Percentiles rank a stretch among this genome's conserved stretches.
These are phyloP conservation scores for Salvia rosmarinus DNA, from an alignment of 257 asterid species.

Conservation along the genomic window DNA sequence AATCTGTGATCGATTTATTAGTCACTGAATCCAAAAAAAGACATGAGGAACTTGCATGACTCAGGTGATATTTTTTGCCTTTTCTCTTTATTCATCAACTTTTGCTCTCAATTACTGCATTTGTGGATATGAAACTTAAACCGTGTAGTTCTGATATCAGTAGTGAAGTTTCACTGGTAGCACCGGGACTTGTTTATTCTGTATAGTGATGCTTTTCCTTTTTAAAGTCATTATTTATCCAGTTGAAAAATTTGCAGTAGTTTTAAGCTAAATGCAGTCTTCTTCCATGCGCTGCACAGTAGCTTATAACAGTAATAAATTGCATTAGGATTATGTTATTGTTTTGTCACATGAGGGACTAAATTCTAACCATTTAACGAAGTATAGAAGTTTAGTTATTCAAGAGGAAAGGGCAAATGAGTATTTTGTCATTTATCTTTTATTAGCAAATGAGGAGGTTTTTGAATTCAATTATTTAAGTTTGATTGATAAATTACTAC, in stretches of 20 bases:
- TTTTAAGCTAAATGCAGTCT: constrained; percentile 1
- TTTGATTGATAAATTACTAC: constrained; percentile 15
- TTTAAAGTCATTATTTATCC: constrained; percentile 19
- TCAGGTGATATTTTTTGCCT: constrained; percentile 50
- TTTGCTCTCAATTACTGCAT: constrained; percentile 11
- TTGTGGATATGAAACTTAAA: constrained; percentile 9
- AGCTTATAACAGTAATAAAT: not conserved
- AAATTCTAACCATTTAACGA: constrained; percentile 1
- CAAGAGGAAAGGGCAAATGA: not conserved
- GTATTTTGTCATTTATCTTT: constrained; percentile 14
- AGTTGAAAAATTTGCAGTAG: not conserved
- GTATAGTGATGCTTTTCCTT: not conserved
- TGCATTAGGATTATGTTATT: not conserved
- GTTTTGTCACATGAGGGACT: constrained; percentile 1
- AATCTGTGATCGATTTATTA: constrained; percentile 52
- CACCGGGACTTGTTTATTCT: not conserved
- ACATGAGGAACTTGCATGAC: constrained; percentile 46
- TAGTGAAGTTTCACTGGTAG: not conserved
- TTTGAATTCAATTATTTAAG: not conserved
- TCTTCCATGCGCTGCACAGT: constrained; percentile 13
- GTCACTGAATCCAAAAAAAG: constrained; percentile 52
- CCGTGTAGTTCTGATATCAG: constrained; percentile 1
- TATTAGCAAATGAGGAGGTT: not conserved
- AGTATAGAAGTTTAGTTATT: constrained; percentile 7
- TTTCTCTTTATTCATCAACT: constrained; percentile 25